Base-by-base conservation (phyloP, 2,329 filamentous ascomycete species). In the Venturia oleaginea region DNA sequence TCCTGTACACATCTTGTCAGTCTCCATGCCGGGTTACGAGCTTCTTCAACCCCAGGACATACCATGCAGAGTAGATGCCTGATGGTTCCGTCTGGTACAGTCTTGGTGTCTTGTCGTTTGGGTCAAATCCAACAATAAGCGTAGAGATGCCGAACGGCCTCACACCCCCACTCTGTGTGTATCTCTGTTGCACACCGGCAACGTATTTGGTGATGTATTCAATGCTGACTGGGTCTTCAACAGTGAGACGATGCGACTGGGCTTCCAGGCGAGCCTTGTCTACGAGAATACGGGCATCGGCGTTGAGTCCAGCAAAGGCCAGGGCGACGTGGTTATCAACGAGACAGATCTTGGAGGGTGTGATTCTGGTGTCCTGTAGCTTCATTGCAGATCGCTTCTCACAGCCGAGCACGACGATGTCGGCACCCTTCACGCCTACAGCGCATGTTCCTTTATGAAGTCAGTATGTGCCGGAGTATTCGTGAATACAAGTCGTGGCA, bases 141-240 rank as follows among this genome's bases (percentile, higher is more conserved):
- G 93, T 97, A 81, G 92, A 97, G 77, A 99, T 97, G 67, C 94
- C 94, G 74, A 99, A 99, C n/a, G 94, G 94, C 73, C 94, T 84
- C 63, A 99, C 94, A 84, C 94, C 94, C 81, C 94, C 94, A 73
- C 92, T 96, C 83, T 99, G 94, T 59, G 94, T 99, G 83, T 99
- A 99, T 78, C 92, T 87, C 83, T 99, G 94, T 83, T 99, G 94
- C 70, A 99, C 94, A 65, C 93, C 91, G 63, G 94, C 94, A 68
- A 99, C 89, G 74, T 97, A 96, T 82, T 99, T 97, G 73, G 94
- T 97, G 75, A 99, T 97, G 83, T 99, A 99, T 80, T 99, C 94
- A 77, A 99, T 95, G 67, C 91, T 93, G 69, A 96, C 91, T 64
- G 94, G 93, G 76, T 99, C 95, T 77, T 99, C 94, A 66, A 99